Percentiles rank a stretch among this genome's conserved stretches.
phyloP scores from a whole-genome alignment of 164 flowering plant species.

The Annona squamosa region DNA sequence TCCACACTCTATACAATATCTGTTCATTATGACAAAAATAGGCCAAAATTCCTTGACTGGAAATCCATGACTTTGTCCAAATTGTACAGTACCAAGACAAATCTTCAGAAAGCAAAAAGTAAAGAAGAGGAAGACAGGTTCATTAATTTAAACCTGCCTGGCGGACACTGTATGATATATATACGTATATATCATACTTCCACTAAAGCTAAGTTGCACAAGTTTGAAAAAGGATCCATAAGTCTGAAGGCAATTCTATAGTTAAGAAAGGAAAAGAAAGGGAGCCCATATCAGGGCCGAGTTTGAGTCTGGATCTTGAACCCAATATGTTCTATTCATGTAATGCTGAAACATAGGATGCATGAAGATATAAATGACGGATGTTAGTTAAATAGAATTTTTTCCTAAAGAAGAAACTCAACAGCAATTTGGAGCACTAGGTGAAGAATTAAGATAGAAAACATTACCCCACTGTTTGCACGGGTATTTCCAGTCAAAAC shows the following conservation, averaged over 20 bases:
- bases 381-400: neutral
- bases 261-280: no score
- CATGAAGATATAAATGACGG: neutral
- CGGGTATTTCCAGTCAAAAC: slow-evolving; percentile 15
- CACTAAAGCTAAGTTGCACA: neutral
- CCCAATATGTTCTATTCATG: neutral
- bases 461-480: slow-evolving; percentile 71
- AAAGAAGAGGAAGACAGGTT: neutral
- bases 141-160: neutral
- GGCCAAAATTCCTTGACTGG: neutral
- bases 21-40: no score
- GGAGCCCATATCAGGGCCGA: neutral
- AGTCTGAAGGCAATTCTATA: neutral
- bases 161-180: neutral
- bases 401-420: neutral
- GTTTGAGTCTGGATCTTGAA: neutral
- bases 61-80: neutral
- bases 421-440: neutral
- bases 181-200: neutral
- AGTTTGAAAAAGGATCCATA: neutral
- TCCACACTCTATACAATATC: no score
- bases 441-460: slow-evolving; percentile 13
- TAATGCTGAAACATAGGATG: neutral
- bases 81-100: neutral
- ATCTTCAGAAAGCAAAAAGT: no score